Evolutionary conservation across 2,329 filamentous ascomycete species (phyloP).

Genomic region (Didymella segeticola): DNA sequence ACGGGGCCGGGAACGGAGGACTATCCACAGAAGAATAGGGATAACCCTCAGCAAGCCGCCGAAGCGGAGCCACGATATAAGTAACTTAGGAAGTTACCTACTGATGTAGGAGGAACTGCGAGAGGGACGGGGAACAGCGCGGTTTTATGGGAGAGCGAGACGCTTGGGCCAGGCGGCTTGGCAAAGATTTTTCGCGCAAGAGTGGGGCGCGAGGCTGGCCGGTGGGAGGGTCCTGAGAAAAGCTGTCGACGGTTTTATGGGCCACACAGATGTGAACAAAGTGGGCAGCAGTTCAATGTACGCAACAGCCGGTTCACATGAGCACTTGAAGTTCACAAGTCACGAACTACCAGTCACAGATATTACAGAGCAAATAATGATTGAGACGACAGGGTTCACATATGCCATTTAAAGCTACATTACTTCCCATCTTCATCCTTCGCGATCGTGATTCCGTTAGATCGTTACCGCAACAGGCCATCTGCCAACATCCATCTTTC

Average conservation of each 20-base stretch:
- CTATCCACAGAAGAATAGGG: slow-evolving; percentile 43
- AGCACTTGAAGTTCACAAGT: too few species aligned
- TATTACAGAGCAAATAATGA: not conserved
- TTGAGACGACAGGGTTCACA: slow-evolving; percentile 12
- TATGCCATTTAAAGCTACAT: slow-evolving; percentile 36
- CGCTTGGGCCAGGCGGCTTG: slow-evolving; percentile 3
- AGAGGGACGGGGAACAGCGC: slow-evolving; percentile 27
- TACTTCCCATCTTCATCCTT: slow-evolving; percentile 32
- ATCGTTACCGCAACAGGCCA: slow-evolving; percentile 24
- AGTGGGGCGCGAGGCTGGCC: not conserved
- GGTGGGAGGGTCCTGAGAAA: too few species aligned
- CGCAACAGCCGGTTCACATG: too few species aligned
- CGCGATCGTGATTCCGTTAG: slow-evolving; percentile 28
- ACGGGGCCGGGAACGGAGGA: slow-evolving; percentile 55
- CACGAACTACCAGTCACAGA: not conserved
- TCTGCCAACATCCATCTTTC: slow-evolving; percentile 14
- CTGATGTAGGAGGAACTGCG: slow-evolving; percentile 45
- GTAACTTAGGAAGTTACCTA: slow-evolving; percentile 32
- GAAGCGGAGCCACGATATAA: slow-evolving; percentile 50
- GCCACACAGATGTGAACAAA: too few species aligned
- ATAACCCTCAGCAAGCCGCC: slow-evolving; percentile 54
- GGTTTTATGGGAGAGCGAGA: slow-evolving; percentile 28
- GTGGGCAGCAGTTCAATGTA: too few species aligned
- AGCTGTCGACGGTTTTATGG: too few species aligned
- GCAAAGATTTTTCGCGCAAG: not conserved